Evolutionary conservation across 1,139 yeast genomes (phyloP).

Genomic region (Geotrichum aggregatum): DNA sequence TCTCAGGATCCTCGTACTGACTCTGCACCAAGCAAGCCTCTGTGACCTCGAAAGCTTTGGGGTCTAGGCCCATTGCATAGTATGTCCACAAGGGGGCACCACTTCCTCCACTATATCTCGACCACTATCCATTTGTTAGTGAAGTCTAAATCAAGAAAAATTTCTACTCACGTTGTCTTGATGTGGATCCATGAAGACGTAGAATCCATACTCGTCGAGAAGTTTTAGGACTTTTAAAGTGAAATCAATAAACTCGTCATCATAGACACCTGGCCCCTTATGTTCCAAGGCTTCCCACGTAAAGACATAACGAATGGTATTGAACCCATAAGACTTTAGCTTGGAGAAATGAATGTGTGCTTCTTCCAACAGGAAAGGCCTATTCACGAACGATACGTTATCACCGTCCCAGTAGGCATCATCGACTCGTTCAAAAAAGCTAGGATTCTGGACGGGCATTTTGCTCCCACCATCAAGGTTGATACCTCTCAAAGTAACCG

Average conservation of each 20-base stretch:
- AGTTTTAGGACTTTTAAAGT: conserved; percentile 59
- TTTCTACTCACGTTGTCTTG: conserved; percentile 59
- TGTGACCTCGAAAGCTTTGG: conserved; percentile 58
- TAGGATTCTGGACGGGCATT: conserved; percentile 54
- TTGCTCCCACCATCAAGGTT: conserved; percentile 71
- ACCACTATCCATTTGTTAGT: conserved; percentile 48
- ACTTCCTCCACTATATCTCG: conserved; percentile 84
- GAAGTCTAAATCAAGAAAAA: background rate
- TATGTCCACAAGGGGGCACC: conserved; percentile 96
- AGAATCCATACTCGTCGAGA: conserved; percentile 61
- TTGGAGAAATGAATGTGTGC: conserved; percentile 65
- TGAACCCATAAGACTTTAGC: conserved; percentile 77
- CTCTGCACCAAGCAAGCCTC: conserved; percentile 78
- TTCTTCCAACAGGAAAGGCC: conserved; percentile 73
- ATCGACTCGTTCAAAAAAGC: conserved; percentile 25
- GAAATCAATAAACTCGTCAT: conserved; percentile 68
- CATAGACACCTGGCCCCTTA: conserved; percentile 79
- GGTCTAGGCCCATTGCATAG: conserved; percentile 90
- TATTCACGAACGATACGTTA: conserved; percentile 69
- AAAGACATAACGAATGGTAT: conserved; percentile 67
- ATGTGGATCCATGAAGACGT: conserved; percentile 82
- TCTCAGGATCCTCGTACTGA: conserved; percentile 41
- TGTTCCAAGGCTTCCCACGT: conserved; percentile 96
- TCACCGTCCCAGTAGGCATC: conserved; percentile 65
- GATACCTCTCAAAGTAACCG: conserved; percentile 65